Percentiles rank a stretch among this genome's conserved stretches.
Conservation (phyloP, 2,329 filamentous ascomycete genomes). For the Tolypocladium capitatum region DNA sequence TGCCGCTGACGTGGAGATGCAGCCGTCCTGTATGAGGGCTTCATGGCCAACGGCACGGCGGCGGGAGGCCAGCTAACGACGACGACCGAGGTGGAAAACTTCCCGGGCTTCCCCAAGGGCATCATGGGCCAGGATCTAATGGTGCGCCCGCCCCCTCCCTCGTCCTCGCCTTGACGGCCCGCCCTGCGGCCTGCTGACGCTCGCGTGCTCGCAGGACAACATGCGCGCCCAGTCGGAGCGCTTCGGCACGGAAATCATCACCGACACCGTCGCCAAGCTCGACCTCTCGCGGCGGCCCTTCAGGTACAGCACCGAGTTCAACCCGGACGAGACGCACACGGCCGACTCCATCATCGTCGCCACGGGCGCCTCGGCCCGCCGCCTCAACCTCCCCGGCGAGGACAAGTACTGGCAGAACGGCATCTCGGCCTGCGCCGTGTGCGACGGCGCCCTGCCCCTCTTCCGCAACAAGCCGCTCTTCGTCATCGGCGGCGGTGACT, state of each 20-base stretch:
- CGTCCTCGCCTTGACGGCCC: neutral
- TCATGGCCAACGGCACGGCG: slow-evolving; percentile 93
- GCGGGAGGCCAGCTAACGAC: slow-evolving; percentile 95
- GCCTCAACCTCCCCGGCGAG: slow-evolving; percentile 74
- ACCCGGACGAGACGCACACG: slow-evolving; percentile 69
- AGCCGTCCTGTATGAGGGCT: slow-evolving; percentile 92
- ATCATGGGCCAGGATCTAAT: slow-evolving; percentile 83
- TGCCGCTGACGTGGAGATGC: neutral
- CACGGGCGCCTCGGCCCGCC: slow-evolving; percentile 81
- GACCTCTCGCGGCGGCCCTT: slow-evolving; percentile 78
- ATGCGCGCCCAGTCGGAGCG: slow-evolving; percentile 86
- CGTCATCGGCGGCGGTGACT: slow-evolving; percentile 94
- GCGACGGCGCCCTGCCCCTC: slow-evolving; percentile 92
- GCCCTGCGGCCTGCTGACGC: neutral
- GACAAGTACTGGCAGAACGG: slow-evolving; percentile 96
- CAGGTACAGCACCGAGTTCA: slow-evolving; percentile 86
- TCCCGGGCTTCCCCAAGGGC: slow-evolving; percentile 80
- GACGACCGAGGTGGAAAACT: slow-evolving; percentile 98
- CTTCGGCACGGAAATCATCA: slow-evolving; percentile 87
- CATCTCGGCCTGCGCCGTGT: slow-evolving; percentile 92
- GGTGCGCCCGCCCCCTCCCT: slow-evolving; percentile 30
- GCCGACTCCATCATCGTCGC: slow-evolving; percentile 89
- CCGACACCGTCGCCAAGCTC: slow-evolving; percentile 81
- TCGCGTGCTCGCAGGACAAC: slow-evolving; percentile 42
- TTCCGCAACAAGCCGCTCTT: slow-evolving; percentile 93